Percentiles rank a stretch among this genome's conserved stretches.
Evolutionary conservation across 139 green algal genomes (phyloP).

Genomic region (Cymbomonas tetramitiformis): DNA sequence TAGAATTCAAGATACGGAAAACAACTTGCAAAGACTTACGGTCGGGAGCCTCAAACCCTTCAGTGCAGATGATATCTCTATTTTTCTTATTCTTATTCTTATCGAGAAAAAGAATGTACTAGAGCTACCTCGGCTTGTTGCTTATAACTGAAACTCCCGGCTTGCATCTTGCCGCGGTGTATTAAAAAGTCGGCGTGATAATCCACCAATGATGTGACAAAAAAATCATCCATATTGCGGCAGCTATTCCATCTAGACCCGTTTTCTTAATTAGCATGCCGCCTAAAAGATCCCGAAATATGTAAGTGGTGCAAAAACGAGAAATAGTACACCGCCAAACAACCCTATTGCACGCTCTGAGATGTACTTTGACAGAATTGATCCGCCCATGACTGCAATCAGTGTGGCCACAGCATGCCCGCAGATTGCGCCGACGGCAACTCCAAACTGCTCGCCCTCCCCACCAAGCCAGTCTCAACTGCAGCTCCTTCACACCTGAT

Average conservation of each 20-base stretch:
- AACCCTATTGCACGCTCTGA: constrained; percentile 60
- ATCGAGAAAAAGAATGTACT: background rate
- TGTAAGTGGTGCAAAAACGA: constrained; percentile 70
- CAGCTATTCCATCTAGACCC: background rate
- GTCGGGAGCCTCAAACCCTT: too few species aligned
- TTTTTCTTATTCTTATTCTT: background rate
- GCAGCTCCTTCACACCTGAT: too few species aligned
- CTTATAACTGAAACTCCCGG: too few species aligned
- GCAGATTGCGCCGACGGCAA: constrained; percentile 66
- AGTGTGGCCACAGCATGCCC: constrained; percentile 75
- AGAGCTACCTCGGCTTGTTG: background rate
- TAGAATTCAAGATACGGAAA: background rate
- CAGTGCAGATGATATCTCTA: background rate
- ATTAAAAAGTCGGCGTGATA: too few species aligned
- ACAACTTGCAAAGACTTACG: background rate
- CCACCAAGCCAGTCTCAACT: too few species aligned
- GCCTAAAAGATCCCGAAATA: constrained; percentile 40
- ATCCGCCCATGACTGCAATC: constrained; percentile 76
- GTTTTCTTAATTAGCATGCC: constrained; percentile 17
- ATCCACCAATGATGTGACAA: background rate
- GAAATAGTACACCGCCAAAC: constrained; percentile 66
- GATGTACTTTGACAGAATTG: constrained; percentile 65
- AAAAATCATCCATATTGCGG: background rate
- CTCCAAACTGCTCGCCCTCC: too few species aligned
- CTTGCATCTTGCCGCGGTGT: too few species aligned